Evolutionary conservation across 768 basidiomycete species (phyloP).

Genomic region (Omphalotus guepiniiformis): DNA sequence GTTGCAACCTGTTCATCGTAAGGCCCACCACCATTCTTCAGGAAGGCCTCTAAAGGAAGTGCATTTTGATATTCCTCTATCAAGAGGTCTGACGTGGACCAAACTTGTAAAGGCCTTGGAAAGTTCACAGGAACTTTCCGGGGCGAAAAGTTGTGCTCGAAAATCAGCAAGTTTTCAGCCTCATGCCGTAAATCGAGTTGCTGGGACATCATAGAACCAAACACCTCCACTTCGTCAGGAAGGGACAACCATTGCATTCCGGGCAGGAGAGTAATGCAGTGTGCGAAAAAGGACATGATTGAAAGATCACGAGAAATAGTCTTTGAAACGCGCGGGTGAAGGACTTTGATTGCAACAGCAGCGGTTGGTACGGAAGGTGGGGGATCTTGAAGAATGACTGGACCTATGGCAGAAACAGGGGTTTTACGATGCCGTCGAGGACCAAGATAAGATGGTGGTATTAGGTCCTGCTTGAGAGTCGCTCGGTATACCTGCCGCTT

Average conservation of each 20-base stretch:
- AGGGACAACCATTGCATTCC: conserved; percentile 97
- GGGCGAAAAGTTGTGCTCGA: conserved; percentile 81
- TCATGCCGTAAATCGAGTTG: conserved; percentile 91
- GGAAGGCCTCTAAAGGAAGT: conserved; percentile 79
- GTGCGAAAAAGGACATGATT: conserved; percentile 94
- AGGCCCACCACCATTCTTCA: conserved; percentile 88
- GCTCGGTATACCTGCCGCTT: conserved; percentile 85
- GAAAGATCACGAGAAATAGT: conserved; percentile 85
- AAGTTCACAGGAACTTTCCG: conserved; percentile 83
- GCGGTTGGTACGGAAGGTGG: conserved; percentile 75
- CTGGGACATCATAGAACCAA: conserved; percentile 94
- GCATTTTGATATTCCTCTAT: conserved; percentile 95
- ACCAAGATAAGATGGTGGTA: conserved; percentile 79
- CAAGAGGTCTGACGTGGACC: conserved; percentile 78
- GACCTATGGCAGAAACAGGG: conserved; percentile 41
- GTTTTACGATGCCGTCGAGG: conserved; percentile 60
- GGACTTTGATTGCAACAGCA: conserved; percentile 91
- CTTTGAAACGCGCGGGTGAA: conserved; percentile 83
- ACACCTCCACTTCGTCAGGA: conserved; percentile 91
- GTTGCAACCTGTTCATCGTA: conserved; percentile 89
- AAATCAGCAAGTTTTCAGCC: conserved; percentile 78
- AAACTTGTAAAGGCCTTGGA: conserved; percentile 78
- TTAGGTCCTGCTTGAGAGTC: conserved; percentile 74
- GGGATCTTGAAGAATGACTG: conserved; percentile 59
- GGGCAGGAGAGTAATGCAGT: conserved; percentile 70